These are phyloP conservation scores for Cladosporium velox DNA, from an alignment of 2,329 filamentous ascomycete species.

Conservation along the genomic window DNA sequence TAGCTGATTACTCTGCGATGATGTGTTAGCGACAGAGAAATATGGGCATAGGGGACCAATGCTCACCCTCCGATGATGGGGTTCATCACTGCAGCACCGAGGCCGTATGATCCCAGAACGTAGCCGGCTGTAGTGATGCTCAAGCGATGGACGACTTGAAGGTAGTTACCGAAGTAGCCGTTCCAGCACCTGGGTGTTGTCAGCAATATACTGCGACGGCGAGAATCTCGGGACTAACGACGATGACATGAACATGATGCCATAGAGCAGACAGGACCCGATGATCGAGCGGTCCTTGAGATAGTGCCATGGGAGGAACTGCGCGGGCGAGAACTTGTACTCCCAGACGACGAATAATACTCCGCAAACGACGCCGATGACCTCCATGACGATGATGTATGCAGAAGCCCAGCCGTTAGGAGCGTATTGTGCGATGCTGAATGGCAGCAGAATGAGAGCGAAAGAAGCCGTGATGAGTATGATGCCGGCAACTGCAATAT, in stretches of 20 bases:
- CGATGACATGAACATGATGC: slow-evolving; percentile 36
- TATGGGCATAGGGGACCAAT: neutral
- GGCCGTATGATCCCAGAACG: slow-evolving; percentile 22
- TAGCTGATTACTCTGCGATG: neutral
- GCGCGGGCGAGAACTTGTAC: slow-evolving; percentile 41
- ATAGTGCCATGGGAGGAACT: slow-evolving; percentile 49
- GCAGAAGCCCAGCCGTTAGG: slow-evolving; percentile 39
- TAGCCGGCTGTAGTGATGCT: slow-evolving; percentile 32
- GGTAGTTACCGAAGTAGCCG: slow-evolving; percentile 44
- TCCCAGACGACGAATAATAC: slow-evolving; percentile 44
- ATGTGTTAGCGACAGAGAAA: neutral
- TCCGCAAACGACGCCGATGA: slow-evolving; percentile 41
- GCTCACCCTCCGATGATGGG: slow-evolving; percentile 49
- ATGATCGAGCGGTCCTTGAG: slow-evolving; percentile 54
- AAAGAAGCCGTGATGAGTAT: slow-evolving; percentile 63
- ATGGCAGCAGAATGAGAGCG: slow-evolving; percentile 65
- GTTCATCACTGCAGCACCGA: neutral
- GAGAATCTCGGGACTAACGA: slow-evolving; percentile 43
- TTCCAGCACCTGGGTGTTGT: slow-evolving; percentile 42
- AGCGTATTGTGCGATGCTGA: slow-evolving; percentile 53
- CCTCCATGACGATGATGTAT: slow-evolving; percentile 45
- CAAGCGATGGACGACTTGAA: slow-evolving; percentile 44
- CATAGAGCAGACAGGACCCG: slow-evolving; percentile 54
- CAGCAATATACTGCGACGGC: slow-evolving; percentile 28
- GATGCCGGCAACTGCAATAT: slow-evolving; percentile 50